Conservation (phyloP, 2,329 filamentous ascomycete species). For the Claviceps fusiformis region DNA sequence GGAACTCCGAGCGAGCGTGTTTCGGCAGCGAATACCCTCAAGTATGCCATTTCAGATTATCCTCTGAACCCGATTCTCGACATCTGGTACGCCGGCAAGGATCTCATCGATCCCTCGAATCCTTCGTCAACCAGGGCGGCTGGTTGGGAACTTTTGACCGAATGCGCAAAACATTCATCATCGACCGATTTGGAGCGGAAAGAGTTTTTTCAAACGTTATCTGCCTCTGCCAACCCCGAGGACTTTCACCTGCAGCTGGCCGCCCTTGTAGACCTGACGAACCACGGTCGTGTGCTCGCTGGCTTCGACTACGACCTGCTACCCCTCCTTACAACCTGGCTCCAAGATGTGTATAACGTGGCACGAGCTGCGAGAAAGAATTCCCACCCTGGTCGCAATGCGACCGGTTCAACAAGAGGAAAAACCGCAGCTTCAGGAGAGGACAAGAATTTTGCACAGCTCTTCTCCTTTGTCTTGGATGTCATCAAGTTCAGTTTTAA, state of each 20-base stretch:
- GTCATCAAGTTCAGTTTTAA: constrained; percentile 67
- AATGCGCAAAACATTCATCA: constrained; percentile 48
- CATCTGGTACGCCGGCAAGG: constrained; percentile 54
- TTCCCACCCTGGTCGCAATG: constrained; percentile 22
- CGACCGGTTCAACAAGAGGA: constrained; percentile 23
- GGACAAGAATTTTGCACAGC: constrained; percentile 46
- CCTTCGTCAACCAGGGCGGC: constrained; percentile 38
- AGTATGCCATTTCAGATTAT: constrained; percentile 42
- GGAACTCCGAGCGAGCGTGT: constrained; percentile 40
- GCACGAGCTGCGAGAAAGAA: constrained; percentile 38
- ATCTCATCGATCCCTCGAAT: constrained; percentile 46
- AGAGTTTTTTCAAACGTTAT: constrained; percentile 51
- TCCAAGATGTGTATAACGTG: constrained; percentile 40
- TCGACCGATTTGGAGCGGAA: constrained; percentile 54
- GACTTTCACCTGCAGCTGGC: constrained; percentile 56
- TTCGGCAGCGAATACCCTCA: constrained; percentile 42
- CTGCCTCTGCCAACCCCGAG: constrained; percentile 39
- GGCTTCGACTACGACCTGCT: constrained; percentile 57
- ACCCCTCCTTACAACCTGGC: constrained; percentile 47
- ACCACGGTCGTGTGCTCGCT: constrained; percentile 45
- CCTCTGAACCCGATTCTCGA: constrained; percentile 44
- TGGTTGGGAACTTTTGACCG: constrained; percentile 53
- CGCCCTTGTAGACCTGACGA: constrained; percentile 47
- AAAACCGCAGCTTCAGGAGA: constrained; percentile 30
- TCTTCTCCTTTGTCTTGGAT: constrained; percentile 54